Evolutionary conservation across 2,329 filamentous ascomycete genomes (phyloP), one percentile per base, ranked within the genome.

Genomic region (Claviceps monticola): DNA sequence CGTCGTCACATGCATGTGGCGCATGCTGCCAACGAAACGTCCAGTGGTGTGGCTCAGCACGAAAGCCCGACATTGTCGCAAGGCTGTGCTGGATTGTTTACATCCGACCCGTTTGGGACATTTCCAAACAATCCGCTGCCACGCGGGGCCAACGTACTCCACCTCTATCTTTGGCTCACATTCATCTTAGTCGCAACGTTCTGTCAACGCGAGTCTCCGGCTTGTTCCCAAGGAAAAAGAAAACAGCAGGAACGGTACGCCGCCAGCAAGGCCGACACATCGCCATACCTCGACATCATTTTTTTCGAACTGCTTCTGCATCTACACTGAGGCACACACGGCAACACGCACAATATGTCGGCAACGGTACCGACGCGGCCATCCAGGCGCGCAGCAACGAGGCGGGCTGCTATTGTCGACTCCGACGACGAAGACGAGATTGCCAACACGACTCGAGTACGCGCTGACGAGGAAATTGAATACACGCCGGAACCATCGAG

Each of bases 381-480:
- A 48, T 62, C 67, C 51, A 61, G 69, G 61, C 68, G 68, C 62
- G 66, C 71, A 54, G 72, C 74, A 39, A 67, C 84, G 50, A 79
- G 88, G 62, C 82, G 84, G 60, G 85, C 82, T 59, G 79, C 84
- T 49, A 76, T 94, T 47, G 72, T 90, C 54, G 88, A 94, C 57
- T 88, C 83, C 8, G 88, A 91, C 43, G 88, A 94, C 53, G 86
- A 88, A 52, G 80, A 85, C 56, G 73, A 80, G 51, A 68, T 75
- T 41, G 72, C 76, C 56, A 74, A 79, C 61, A 74, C 78, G 49
- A 71, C 64, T 43, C 65, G 58, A 45, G 65, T 62, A 54, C 74
- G 79, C 16, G 76, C 84, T 29, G 79, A 84, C 3, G 74, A 71
- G 48, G 85, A 86, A 56, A 84, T 90, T 48, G 87, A 95, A 48